phyloP scores from a whole-genome alignment of 805 yeast species.

The Starmerella roubikii region DNA sequence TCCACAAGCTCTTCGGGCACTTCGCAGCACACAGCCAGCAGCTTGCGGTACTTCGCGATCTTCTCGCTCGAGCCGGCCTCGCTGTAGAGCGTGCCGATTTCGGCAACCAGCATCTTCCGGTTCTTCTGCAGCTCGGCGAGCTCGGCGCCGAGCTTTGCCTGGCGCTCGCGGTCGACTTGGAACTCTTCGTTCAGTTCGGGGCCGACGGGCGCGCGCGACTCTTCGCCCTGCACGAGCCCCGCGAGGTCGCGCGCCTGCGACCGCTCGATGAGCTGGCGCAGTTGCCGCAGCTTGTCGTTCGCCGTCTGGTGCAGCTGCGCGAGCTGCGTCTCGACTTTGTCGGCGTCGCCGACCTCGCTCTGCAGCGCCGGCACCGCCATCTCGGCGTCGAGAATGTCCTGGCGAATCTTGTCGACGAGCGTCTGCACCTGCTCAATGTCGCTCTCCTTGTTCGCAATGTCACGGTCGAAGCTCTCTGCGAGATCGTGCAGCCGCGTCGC shows the following conservation, averaged over 20 bases:
- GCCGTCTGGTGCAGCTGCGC: slow-evolving; percentile 13
- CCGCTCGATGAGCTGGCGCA: slow-evolving; percentile 41
- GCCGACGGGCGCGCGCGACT: slow-evolving; percentile 24
- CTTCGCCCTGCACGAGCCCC: slow-evolving; percentile 43
- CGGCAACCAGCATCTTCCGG: slow-evolving; percentile 31
- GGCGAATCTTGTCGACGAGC: slow-evolving; percentile 31
- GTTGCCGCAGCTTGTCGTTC: slow-evolving; percentile 22
- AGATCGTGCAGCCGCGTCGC: slow-evolving; percentile 24
- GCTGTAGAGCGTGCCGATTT: slow-evolving; percentile 38
- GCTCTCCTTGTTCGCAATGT: slow-evolving; percentile 40
- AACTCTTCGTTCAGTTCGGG: slow-evolving; percentile 15
- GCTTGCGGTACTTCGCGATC: slow-evolving; percentile 65
- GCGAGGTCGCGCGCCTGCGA: slow-evolving; percentile 52
- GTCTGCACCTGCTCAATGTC: slow-evolving; percentile 38
- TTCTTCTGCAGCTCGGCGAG: slow-evolving; percentile 31
- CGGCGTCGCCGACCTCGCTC: slow-evolving; percentile 22
- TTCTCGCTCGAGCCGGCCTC: slow-evolving; percentile 37
- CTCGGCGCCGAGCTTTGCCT: slow-evolving; percentile 26
- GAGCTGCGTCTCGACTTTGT: slow-evolving; percentile 7
- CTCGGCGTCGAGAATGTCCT: slow-evolving; percentile 30
- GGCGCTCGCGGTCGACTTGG: slow-evolving; percentile 13
- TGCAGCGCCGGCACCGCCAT: slow-evolving; percentile 23
- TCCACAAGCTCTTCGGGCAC: slow-evolving; percentile 67
- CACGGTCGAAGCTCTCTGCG: slow-evolving; percentile 40
- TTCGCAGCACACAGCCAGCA: slow-evolving; percentile 67